Evolutionary conservation across 495 filamentous ascomycete genomes (phyloP), one percentile per base, ranked within the genome.

Genomic region (Friedmanniomyces endolithicus): DNA sequence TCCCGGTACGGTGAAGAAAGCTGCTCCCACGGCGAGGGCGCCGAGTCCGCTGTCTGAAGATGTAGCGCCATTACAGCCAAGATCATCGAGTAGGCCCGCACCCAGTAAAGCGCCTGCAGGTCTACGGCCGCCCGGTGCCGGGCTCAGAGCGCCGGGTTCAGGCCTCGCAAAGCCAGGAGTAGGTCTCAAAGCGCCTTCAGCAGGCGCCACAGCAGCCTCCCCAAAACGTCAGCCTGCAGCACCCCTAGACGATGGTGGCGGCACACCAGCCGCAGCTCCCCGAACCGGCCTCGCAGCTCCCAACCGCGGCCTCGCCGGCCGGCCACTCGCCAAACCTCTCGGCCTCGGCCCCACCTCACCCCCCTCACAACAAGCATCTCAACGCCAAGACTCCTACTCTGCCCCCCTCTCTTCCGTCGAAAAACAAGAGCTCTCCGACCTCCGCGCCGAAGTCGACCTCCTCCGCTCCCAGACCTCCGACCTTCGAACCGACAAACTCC

Each of bases 391-490:
- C 27, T 31, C 65, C 56, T 37, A 60, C 27, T 72, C 77, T 0
- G 68, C 73, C 41, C 55, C 75, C 80, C 75, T 94, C 40, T 71
- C 81, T 6, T 77, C 83, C 11, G 76, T 83, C 16, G 92, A 97
- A 63, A 79, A 85, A 14, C 88, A 87, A 17, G 89, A 99, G 65
- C 74, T 97, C 9, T 88, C 95, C 52, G 88, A 94, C 55, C 77
- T 97, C 16, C 85, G 90, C 14, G 69, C 78, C 19, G 86, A 92
- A 44, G 86, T 88, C 57, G 92, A 95, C 31, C 80, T 80, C 25
- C 74, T 92, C 31, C 74, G 75, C 11, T 80, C 80, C 55, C 76
- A 80, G 48, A 75, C 79, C 37, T 86, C 92, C 43, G 89, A 96
- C 17, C 71, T 88, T 48, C 81, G 85, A 17, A 73, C 81, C 24